These are phyloP conservation scores for Miscanthus lutarioriparius DNA, from an alignment of 176 grass and related monocot species.

Conservation along the genomic window DNA sequence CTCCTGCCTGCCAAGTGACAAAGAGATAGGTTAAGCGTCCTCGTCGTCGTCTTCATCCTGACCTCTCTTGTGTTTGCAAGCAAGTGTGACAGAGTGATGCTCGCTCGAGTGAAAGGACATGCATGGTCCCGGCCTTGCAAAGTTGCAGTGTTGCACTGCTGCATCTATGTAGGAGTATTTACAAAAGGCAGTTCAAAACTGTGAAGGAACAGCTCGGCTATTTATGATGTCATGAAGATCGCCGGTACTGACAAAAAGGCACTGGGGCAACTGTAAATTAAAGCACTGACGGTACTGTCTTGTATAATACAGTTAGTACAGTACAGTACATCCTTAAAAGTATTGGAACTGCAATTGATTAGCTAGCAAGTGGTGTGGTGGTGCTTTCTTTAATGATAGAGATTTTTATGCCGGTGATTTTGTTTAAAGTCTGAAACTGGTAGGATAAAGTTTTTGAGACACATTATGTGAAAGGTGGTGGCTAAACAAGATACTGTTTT, in stretches of 20 bases:
- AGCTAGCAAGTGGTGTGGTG: background rate
- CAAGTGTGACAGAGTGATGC: constrained; percentile 1
- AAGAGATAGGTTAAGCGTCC: constrained; percentile 9
- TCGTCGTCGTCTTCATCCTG: background rate
- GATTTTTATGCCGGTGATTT: background rate
- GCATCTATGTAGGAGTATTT: background rate
- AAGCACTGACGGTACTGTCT: background rate
- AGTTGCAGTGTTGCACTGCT: background rate
- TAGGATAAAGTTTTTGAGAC: background rate
- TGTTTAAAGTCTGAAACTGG: background rate
- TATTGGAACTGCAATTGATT: background rate
- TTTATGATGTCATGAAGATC: background rate
- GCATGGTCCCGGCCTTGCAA: constrained; percentile 6
- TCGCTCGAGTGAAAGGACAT: background rate
- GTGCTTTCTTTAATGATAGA: background rate
- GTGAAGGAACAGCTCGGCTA: background rate
- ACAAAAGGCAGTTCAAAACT: constrained; percentile 5
- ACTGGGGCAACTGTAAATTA: background rate
- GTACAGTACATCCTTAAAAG: background rate
- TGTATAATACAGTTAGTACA: background rate
- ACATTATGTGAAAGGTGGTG: background rate
- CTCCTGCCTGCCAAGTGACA: constrained; percentile 22
- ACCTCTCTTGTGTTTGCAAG: background rate
- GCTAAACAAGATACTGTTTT: background rate
- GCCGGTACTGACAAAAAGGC: background rate